Conservation (phyloP, 805 yeast species). For the Zygotorulaspora chibaensis region DNA sequence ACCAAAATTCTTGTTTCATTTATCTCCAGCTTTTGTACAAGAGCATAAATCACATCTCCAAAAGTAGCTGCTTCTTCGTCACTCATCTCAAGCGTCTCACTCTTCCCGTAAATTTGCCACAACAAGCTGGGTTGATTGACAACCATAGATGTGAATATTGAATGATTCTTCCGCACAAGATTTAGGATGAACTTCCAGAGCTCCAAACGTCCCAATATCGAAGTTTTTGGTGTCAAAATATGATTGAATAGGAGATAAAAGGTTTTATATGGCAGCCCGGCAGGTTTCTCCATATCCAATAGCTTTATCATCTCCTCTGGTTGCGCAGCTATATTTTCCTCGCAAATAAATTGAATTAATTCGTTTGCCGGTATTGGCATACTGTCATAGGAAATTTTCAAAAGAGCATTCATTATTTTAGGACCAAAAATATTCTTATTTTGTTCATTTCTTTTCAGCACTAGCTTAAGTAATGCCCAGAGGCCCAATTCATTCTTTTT, state of each 20-base stretch:
- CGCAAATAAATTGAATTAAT: slow-evolving; percentile 4
- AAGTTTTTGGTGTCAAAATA: slow-evolving; percentile 2
- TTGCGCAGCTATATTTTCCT: background rate
- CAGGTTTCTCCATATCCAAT: background rate
- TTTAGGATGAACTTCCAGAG: slow-evolving; percentile 3
- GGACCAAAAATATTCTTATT: background rate
- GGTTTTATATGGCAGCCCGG: background rate
- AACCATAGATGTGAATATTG: background rate
- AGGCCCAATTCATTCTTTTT: background rate
- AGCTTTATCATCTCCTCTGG: background rate
- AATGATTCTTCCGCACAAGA: background rate
- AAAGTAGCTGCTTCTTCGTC: slow-evolving; percentile 1
- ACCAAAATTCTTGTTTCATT: slow-evolving; percentile 50
- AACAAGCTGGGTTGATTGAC: background rate
- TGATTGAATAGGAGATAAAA: slow-evolving; percentile 1
- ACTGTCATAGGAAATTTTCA: background rate
- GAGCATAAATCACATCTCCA: slow-evolving; percentile 4
- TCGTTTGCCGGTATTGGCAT: slow-evolving; percentile 5
- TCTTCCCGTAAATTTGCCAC: slow-evolving; percentile 2
- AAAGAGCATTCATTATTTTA: background rate
- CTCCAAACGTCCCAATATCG: background rate
- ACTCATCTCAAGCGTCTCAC: background rate
- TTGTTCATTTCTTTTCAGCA: background rate
- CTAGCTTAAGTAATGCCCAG: slow-evolving; percentile 6
- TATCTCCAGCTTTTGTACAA: slow-evolving; percentile 44